These are phyloP conservation scores for Fusarium paranaense DNA, from an alignment of 2,329 filamentous ascomycete species.

Conservation along the genomic window DNA sequence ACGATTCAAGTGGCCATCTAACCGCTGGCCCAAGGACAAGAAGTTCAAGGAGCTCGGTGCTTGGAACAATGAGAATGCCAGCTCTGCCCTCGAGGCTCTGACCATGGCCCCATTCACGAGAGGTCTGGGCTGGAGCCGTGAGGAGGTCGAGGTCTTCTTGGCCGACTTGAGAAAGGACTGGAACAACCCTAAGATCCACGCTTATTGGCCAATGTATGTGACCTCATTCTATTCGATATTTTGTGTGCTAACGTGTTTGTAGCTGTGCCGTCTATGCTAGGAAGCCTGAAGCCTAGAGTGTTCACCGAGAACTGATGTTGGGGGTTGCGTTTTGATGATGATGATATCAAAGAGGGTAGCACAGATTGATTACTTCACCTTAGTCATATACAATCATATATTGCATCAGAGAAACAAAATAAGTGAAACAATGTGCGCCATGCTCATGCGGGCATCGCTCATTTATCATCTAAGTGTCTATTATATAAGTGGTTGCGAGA, in stretches of 20 bases:
- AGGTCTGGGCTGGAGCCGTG: constrained; percentile 28
- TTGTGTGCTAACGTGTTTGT: not conserved
- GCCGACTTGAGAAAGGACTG: constrained; percentile 20
- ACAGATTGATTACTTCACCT: not conserved
- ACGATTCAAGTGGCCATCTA: constrained; percentile 60
- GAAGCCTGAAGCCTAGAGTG: constrained; percentile 14
- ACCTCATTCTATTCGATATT: accelerated
- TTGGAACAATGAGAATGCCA: constrained; percentile 42
- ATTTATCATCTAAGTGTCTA: constrained; percentile 1
- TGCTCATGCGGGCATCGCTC: constrained; percentile 1
- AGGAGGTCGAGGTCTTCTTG: constrained; percentile 30
- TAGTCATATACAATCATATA: not conserved
- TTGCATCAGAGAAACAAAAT: not conserved
- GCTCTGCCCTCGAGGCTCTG: constrained; percentile 43
- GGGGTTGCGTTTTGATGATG: not conserved
- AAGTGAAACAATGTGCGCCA: not conserved
- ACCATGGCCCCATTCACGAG: constrained; percentile 46
- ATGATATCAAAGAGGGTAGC: not conserved
- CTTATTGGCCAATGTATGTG: constrained; percentile 37
- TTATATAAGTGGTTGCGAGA: not conserved
- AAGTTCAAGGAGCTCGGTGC: constrained; percentile 62
- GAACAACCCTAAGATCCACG: constrained; percentile 30
- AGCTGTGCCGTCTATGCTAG: constrained; percentile 31
- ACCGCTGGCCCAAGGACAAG: constrained; percentile 61
- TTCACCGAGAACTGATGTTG: too few species aligned